These are phyloP conservation scores for Fusarium nodosum DNA, from an alignment of 2,329 filamentous ascomycete genomes.

Conservation along the genomic window DNA sequence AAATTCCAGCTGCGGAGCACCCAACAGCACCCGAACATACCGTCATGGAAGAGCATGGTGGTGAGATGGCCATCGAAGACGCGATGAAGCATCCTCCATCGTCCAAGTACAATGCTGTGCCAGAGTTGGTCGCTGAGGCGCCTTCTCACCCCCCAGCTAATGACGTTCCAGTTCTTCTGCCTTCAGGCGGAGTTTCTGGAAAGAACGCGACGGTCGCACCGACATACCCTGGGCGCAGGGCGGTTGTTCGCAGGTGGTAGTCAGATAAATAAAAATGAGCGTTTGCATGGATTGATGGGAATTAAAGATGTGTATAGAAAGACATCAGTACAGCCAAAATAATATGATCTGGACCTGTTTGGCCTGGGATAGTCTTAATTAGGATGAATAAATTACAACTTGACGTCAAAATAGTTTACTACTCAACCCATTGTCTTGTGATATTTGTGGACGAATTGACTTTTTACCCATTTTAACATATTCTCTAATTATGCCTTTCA, in stretches of 20 bases:
- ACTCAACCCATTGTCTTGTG: background rate
- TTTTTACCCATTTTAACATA: background rate
- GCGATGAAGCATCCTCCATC: conserved; percentile 1
- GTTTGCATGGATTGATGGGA: conserved; percentile 1
- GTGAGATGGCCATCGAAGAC: conserved; percentile 17
- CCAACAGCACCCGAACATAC: background rate
- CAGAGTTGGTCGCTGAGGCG: background rate
- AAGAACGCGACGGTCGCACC: conserved; percentile 3
- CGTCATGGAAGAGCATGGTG: background rate
- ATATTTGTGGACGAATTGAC: background rate
- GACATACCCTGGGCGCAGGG: conserved; percentile 23
- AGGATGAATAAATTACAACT: conserved; percentile 24
- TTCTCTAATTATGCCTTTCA: background rate
- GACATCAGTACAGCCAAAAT: conserved; percentile 12
- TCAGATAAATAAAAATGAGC: background rate
- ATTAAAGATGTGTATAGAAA: background rate
- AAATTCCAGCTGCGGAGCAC: background rate
- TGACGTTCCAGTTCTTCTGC: conserved; percentile 14
- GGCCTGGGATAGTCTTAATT: conserved; percentile 25
- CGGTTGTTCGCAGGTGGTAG: conserved; percentile 29
- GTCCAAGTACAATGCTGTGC: background rate
- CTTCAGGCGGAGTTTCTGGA: conserved; percentile 11
- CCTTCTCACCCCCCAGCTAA: background rate
- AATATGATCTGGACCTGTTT: conserved; percentile 26
- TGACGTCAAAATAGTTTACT: background rate